Evolutionary conservation across 2,329 filamentous ascomycete genomes (phyloP), one percentile per base, ranked within the genome.

Genomic region (Hymenoscyphus repandus): DNA sequence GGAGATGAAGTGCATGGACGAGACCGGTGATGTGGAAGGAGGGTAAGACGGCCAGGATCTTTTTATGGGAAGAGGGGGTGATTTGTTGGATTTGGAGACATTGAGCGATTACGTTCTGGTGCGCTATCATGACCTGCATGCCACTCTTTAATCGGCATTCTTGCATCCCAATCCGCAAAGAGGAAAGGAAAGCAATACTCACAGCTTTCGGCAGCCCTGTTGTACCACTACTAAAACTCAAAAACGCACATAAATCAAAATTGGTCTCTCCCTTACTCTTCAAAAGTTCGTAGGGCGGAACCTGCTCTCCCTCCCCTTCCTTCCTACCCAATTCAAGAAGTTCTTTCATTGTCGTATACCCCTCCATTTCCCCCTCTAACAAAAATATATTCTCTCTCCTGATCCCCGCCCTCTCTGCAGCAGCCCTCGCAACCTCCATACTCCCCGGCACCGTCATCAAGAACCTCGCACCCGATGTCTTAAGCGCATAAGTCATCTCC

Each of bases 401-500:
- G 27, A 83, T 70, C 0, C 79, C 79, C 4, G 75, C 78, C 44
- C 73, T 73, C 57, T 74, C 69, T 2, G 79, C 79, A 13, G 78
- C 78, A 13, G 71, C 70, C 9, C 70, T 65, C 1, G 79, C 80
- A 33, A 83, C 74, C 4, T 77, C 70, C 66, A 82, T 74, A 13
- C 72, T 76, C 13, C 73, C 72, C 0, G 74, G 73, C 2, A 78
- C 71, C 0, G 80, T 83, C 66, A 85, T 74, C 9, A 84, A 61
- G 52, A 80, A 78, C 55, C 75, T 81, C 2, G 78, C 76, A 32
- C 77, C 69, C 0, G 73, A 77, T 1, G 74, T 82, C 58, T 77
- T 75, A 2, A 86, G 68, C 1, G 80, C 81, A 64, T 85, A 84
- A 1, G 74, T 77, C 78, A 86, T 85, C 58, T 87, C 83, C 45